Base-by-base conservation (phyloP, 2,329 filamentous ascomycete species). In the Cadophora luteo-olivacea region DNA sequence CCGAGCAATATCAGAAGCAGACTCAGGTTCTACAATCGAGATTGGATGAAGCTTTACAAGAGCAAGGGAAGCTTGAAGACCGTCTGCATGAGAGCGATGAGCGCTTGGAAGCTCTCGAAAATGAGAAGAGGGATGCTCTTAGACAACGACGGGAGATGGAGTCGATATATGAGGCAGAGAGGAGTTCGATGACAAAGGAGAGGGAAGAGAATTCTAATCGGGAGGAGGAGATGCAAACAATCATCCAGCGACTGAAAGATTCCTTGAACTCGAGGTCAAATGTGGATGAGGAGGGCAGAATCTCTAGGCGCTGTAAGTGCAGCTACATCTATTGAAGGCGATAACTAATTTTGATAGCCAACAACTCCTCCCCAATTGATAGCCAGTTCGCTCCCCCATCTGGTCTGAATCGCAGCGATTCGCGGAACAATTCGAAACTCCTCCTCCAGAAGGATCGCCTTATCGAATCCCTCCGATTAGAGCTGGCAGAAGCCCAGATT, bases 391-490 rank as follows among this genome's bases (percentile, higher is more conserved):
- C 94, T 9, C 94, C 94, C 16, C 92, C 93, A 1, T 91, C 91
- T 19, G 93, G 93, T 4, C 81, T 97, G 65, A 90, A 95, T 75
- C 91, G 93, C 72, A 97, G 93, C 84, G 92, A 97, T 75, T 97
- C 94, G 41, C 88, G 92, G 72, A 97, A 92, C 79, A 95, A 92
- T 80, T 97, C 94, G 16, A 97, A 95, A 80, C 85, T 97, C 64
- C 87, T 98, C 62, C 86, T 97, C 74, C 94, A 98, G 79, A 99
- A 98, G 80, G 96, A 99, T 81, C 96, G 97, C 81, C 84, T 97
- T 68, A 98, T 99, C 75, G 95, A 98, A 79, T 93, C 92, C 12
- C 84, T 99, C 70, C 89, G 95, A 67, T 87, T 98, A 32, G 96
- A 99, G 79, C 86, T 99, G 61, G 95, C 96, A 54, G 96, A 98